Evolutionary conservation across 306 rosid species (phyloP).

Genomic region (Vigna reflexopilosa): DNA sequence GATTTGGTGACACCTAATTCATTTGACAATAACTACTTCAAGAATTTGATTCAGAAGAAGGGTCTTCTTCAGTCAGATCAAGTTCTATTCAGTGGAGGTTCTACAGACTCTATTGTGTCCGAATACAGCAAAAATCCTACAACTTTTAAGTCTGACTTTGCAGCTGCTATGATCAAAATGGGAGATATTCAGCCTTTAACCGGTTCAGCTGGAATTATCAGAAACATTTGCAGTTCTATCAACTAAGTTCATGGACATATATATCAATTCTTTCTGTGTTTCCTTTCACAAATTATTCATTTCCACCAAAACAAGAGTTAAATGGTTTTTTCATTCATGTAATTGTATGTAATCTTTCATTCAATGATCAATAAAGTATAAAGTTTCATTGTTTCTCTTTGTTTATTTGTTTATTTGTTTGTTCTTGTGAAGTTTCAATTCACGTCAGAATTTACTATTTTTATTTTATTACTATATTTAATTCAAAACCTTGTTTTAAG

Average conservation of each 20-base stretch:
- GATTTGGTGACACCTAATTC: conserved; percentile 70
- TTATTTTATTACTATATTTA: no score
- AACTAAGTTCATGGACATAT: conserved; percentile 18
- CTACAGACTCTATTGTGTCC: conserved; percentile 36
- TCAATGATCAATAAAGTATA: no score
- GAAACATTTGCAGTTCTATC: conserved; percentile 40
- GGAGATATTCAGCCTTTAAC: conserved; percentile 44
- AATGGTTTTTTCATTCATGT: conserved; percentile 13
- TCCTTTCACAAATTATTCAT: background rate
- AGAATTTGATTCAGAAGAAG: conserved; percentile 62
- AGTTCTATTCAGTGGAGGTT: conserved; percentile 48
- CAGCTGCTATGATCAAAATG: conserved; percentile 55
- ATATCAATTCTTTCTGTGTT: background rate
- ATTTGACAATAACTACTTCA: conserved; percentile 64
- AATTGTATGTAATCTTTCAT: background rate
- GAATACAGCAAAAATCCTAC: conserved; percentile 50
- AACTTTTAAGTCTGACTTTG: conserved; percentile 46
- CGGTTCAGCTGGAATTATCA: conserved; percentile 36
- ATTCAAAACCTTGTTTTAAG: no score
- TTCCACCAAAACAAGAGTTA: background rate
- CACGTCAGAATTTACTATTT: no score
- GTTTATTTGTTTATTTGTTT: no score
- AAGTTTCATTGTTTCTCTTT: background rate
- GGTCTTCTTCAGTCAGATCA: conserved; percentile 65
- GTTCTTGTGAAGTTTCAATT: no score